These are phyloP conservation scores for Penicillium cataractarum DNA, from an alignment of 495 filamentous ascomycete species.

Conservation along the genomic window DNA sequence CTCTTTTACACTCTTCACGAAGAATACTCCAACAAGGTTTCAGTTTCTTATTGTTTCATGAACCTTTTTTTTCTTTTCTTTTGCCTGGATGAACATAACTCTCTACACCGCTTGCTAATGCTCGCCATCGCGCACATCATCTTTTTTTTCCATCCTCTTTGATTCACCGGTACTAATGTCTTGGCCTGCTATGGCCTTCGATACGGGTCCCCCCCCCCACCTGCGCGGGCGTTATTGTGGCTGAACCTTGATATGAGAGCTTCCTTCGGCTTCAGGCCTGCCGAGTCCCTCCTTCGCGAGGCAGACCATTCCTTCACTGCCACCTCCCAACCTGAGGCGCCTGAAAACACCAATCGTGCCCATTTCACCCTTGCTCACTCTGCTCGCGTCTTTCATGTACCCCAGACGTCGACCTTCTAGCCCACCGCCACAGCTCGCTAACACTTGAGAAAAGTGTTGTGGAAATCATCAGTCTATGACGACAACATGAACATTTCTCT, in stretches of 20 bases:
- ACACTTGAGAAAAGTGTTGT: constrained; percentile 8
- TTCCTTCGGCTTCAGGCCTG: constrained; percentile 11
- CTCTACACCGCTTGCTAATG: constrained; percentile 14
- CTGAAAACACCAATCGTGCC: constrained; percentile 8
- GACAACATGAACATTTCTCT: neutral
- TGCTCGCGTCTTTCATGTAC: neutral
- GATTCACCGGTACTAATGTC: constrained; percentile 20
- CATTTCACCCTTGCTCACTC: neutral
- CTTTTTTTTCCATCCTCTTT: constrained; percentile 9
- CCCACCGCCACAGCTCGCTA: constrained; percentile 10
- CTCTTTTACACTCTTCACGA: constrained; percentile 1
- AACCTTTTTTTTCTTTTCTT: neutral
- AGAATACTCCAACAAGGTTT: neutral
- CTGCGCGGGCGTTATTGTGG: constrained; percentile 25
- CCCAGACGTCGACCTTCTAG: constrained; percentile 8
- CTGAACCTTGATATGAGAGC: constrained; percentile 26
- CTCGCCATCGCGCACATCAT: neutral
- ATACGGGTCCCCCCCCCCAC: constrained; percentile 9
- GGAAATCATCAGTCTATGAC: neutral
- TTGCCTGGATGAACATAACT: neutral
- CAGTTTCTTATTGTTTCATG: neutral
- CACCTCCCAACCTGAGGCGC: neutral
- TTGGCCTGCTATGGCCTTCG: constrained; percentile 1
- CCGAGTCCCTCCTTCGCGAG: constrained; percentile 2
- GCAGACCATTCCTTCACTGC: neutral